Evolutionary conservation across 129 eudicot species (phyloP).

Genomic region (Pseudognaphalium luteoalbum): DNA sequence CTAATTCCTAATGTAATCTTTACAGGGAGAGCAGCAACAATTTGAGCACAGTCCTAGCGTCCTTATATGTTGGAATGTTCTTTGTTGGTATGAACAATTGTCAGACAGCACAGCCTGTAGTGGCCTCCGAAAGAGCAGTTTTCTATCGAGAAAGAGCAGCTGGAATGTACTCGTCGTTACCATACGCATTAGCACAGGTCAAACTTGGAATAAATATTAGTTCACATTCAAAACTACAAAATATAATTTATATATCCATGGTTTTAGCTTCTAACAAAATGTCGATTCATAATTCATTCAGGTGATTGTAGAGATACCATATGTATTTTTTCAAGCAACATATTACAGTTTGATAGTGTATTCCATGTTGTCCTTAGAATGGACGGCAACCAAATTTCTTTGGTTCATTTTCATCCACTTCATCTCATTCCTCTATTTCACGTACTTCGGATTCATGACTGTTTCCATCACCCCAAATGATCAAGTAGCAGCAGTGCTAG

Average conservation of each 20-base stretch:
- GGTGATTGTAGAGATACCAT: constrained; percentile 74
- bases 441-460: constrained; percentile 70
- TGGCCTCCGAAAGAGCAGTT: constrained; percentile 75
- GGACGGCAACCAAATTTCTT: constrained; percentile 55
- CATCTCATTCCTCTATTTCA: constrained; percentile 60
- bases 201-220: background rate
- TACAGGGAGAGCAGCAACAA: constrained; percentile 48
- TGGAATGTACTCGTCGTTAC: constrained; percentile 87
- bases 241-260: background rate
- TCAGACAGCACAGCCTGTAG: constrained; percentile 72
- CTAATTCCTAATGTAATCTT: background rate
- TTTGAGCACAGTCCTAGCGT: constrained; percentile 58
- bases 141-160: constrained; percentile 89
- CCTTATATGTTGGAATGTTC: constrained; percentile 61
- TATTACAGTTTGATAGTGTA: constrained; percentile 53
- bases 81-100: constrained; percentile 75
- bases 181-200: constrained; percentile 93
- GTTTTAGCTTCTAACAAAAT: background rate
- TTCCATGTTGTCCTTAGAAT: constrained; percentile 57
- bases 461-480: constrained; percentile 66
- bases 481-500: constrained; percentile 51
- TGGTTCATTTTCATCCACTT: constrained; percentile 64
- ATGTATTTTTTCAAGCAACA: constrained; percentile 46
- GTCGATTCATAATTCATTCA: constrained; percentile 12
- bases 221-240: background rate